phyloP scores from a whole-genome alignment of 2,329 filamentous ascomycete genomes.

The Aspergillus aculeatus region DNA sequence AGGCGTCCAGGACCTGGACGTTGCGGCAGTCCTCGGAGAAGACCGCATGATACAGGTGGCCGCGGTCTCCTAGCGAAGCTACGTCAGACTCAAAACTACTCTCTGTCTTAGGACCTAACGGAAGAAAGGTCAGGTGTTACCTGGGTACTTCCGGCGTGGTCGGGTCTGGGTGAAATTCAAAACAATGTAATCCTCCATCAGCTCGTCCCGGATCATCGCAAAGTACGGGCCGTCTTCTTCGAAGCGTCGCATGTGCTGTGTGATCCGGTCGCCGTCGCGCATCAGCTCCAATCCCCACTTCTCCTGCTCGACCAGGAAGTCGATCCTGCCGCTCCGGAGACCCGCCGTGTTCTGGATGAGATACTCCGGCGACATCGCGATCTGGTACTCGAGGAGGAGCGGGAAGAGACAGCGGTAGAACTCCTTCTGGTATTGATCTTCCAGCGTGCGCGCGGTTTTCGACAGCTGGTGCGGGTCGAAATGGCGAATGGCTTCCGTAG shows the following conservation, averaged over 20 bases:
- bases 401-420: conserved; percentile 13
- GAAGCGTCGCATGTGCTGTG: conserved; percentile 12
- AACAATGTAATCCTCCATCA: conserved; percentile 15
- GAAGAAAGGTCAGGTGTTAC: conserved; percentile 7
- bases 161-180: conserved; percentile 8
- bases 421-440: conserved; percentile 18
- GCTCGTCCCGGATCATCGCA: conserved; percentile 3
- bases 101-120: too few species aligned
- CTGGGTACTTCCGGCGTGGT: conserved; percentile 6
- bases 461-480: conserved; percentile 15
- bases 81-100: not conserved
- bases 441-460: conserved; percentile 8
- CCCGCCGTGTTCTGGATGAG: conserved; percentile 7
- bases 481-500: conserved; percentile 7
- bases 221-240: conserved; percentile 11
- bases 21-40: conserved; percentile 11
- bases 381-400: too few species aligned
- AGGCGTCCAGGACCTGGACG: conserved; percentile 7
- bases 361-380: conserved; percentile 14
- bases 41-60: conserved; percentile 11
- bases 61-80: conserved; percentile 9
- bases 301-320: conserved; percentile 14
- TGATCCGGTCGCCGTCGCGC: conserved; percentile 12
- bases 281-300: conserved; percentile 17
- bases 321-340: conserved; percentile 13